Percentiles rank a stretch among this genome's conserved stretches.
These are phyloP conservation scores for Venturiaceae sp. DNA, from an alignment of 2,329 filamentous ascomycete species.

Conservation along the genomic window DNA sequence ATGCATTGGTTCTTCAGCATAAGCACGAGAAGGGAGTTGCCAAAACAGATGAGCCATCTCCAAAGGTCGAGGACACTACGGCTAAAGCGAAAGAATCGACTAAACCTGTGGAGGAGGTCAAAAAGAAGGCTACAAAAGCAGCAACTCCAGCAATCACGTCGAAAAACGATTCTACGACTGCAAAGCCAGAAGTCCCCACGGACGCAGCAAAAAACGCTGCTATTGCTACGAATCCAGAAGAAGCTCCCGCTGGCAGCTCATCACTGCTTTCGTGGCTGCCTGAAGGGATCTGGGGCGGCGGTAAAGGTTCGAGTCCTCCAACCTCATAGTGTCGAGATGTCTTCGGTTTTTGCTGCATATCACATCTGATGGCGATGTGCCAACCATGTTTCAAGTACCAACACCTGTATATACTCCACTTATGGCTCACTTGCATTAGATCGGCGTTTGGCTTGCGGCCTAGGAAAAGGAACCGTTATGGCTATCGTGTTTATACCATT, in stretches of 20 bases:
- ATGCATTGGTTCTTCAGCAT: background rate
- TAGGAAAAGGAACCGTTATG: background rate
- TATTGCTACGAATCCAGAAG: too few species aligned
- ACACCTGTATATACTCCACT: background rate
- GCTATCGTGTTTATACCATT: background rate
- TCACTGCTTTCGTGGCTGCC: background rate
- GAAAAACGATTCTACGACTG: too few species aligned
- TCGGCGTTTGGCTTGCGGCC: background rate
- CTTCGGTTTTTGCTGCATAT: background rate
- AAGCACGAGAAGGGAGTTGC: background rate
- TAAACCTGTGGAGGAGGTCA: background rate
- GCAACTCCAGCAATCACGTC: background rate
- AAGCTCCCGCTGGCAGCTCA: background rate
- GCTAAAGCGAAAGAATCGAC: background rate
- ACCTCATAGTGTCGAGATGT: background rate
- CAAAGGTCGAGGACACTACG: background rate
- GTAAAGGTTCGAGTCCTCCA: background rate
- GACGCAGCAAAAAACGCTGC: too few species aligned
- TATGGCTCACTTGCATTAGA: conserved; percentile 1
- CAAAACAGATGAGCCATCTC: background rate
- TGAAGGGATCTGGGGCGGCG: background rate
- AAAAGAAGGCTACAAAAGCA: background rate
- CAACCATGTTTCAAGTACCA: background rate
- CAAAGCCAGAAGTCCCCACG: too few species aligned
- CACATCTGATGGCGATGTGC: background rate